phyloP scores from a whole-genome alignment of 2,329 filamentous ascomycete species.

The Mycogone perniciosa region DNA sequence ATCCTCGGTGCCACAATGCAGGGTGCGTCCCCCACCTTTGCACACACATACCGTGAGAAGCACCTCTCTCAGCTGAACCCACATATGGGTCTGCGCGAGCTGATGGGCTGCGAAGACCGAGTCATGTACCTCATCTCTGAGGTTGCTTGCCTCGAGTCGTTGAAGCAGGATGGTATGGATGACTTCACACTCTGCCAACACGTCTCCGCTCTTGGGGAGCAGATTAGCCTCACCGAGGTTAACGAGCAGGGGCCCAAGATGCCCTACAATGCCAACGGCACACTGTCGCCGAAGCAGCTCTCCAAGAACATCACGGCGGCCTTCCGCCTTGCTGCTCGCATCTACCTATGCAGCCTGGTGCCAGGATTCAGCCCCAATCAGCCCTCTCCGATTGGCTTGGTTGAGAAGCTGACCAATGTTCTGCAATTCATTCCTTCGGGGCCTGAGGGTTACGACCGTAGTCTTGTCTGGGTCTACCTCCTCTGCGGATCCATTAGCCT shows the following conservation, averaged over 20 bases:
- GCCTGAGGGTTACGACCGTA: conserved; percentile 77
- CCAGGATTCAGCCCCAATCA: conserved; percentile 77
- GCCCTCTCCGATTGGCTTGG: conserved; percentile 65
- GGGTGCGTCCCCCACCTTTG: conserved; percentile 77
- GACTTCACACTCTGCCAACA: conserved; percentile 83
- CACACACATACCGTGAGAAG: conserved; percentile 93
- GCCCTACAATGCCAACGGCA: conserved; percentile 62
- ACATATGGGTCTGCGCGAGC: conserved; percentile 70
- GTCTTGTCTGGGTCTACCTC: conserved; percentile 87
- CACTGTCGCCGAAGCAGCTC: conserved; percentile 74
- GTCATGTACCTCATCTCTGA: conserved; percentile 98
- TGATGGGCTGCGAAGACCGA: conserved; percentile 96
- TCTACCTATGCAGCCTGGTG: conserved; percentile 94
- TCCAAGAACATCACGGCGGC: conserved; percentile 82
- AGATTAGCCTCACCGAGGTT: conserved; percentile 75
- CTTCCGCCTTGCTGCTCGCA: conserved; percentile 85
- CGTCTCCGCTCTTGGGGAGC: conserved; percentile 78
- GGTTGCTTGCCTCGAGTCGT: conserved; percentile 88
- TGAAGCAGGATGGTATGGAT: conserved; percentile 78
- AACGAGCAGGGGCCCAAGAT: conserved; percentile 52
- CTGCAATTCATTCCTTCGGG: conserved; percentile 80
- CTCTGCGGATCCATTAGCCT: conserved; percentile 76
- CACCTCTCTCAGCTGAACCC: conserved; percentile 62
- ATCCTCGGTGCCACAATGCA: conserved; percentile 92
- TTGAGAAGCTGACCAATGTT: conserved; percentile 69